Percentiles rank a stretch among this genome's conserved stretches.
Evolutionary conservation across 129 eudicot genomes (phyloP).

Genomic region (Tagetes patula): DNA sequence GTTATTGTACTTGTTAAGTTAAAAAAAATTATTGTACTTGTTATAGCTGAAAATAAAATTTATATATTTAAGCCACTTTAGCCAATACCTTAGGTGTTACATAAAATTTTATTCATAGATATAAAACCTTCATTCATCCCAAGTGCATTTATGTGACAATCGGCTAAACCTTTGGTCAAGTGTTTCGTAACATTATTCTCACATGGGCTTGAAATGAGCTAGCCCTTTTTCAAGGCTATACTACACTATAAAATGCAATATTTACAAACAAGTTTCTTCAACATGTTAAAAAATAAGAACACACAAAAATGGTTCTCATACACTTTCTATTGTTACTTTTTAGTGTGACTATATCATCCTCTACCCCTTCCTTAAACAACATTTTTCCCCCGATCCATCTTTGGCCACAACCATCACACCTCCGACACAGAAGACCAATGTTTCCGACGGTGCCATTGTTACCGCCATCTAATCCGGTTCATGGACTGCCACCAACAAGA

Average conservation of each 20-base stretch:
- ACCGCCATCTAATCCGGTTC: conserved; percentile 15
- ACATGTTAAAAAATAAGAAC: conserved; percentile 14
- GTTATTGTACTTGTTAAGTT: too few species aligned
- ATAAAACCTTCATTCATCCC: conserved; percentile 21
- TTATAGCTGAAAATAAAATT: too few species aligned
- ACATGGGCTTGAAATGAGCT: conserved; percentile 35
- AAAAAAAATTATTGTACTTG: not conserved
- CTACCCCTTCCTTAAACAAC: conserved; percentile 31
- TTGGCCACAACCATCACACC: not conserved
- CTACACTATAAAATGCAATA: conserved; percentile 30
- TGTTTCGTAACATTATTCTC: conserved; percentile 30
- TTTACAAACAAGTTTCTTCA: conserved; percentile 16
- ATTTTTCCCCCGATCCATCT: conserved; percentile 15
- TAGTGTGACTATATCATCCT: conserved; percentile 26
- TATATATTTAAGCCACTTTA: not conserved
- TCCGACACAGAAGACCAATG: conserved; percentile 19
- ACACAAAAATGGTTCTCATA: conserved; percentile 31
- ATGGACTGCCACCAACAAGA: conserved; percentile 14
- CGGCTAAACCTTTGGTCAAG: conserved; percentile 35
- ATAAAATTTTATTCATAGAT: not conserved
- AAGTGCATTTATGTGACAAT: conserved; percentile 29
- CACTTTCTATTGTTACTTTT: conserved; percentile 26
- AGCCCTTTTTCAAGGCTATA: conserved; percentile 23
- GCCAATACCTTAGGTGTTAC: not conserved
- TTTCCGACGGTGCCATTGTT: conserved; percentile 16